phyloP scores from a whole-genome alignment of 2,329 filamentous ascomycete species.

The Colletotrichum noveboracense region DNA sequence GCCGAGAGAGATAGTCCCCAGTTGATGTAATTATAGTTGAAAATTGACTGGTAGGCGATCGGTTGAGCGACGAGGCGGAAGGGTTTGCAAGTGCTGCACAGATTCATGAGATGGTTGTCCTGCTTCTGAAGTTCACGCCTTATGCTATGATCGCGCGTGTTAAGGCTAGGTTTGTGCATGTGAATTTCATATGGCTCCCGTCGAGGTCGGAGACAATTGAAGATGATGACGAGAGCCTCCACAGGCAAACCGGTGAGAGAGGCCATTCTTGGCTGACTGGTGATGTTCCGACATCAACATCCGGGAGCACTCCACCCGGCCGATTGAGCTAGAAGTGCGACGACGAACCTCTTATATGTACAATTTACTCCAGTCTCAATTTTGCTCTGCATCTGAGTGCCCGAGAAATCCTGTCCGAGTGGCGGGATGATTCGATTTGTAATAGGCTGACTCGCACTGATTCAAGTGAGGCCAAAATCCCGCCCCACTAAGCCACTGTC shows the following conservation, averaged over 20 bases:
- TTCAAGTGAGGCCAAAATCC: background rate
- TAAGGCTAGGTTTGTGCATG: background rate
- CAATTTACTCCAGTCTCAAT: background rate
- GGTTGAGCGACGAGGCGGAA: background rate
- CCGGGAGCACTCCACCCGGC: background rate
- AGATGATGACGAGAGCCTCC: background rate
- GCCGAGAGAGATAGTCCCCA: background rate
- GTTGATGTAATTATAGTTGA: background rate
- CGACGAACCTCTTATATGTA: background rate
- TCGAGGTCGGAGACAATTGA: background rate
- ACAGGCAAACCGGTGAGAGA: background rate
- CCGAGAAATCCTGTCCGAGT: background rate
- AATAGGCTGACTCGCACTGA: background rate
- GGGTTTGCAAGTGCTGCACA: background rate
- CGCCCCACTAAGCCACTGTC: background rate
- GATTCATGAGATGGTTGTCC: background rate
- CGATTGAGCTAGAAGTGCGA: background rate
- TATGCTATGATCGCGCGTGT: background rate
- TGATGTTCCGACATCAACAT: background rate
- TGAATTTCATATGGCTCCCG: background rate
- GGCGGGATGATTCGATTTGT: background rate
- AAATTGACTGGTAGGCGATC: background rate
- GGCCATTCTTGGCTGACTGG: background rate
- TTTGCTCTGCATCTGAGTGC: background rate
- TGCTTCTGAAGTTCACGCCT: background rate